Base-by-base conservation (phyloP, 2,329 filamentous ascomycete genomes). In the Scleromitrula shiraiana region DNA sequence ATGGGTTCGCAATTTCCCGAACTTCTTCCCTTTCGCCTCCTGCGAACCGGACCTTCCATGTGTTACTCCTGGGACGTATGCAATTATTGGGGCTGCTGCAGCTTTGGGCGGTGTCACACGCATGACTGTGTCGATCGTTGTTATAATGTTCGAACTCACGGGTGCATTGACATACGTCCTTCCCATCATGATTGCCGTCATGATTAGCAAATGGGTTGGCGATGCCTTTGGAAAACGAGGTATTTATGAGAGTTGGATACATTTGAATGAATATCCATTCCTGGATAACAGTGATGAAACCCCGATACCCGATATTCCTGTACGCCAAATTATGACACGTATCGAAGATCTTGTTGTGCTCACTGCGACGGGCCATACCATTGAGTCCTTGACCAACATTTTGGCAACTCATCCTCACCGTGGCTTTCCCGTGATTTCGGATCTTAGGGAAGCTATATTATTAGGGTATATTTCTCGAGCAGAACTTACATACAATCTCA, bases 111-210 rank as follows among this genome's bases (percentile, higher is more conserved):
- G 93, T 40, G 88, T 94, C 29, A 97, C 91, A 15, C 81, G 91
- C 57, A 94, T 98, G 82, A 98, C 93, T 0, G 89, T 96, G 9
- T 96, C 90, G 10, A 96, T 98, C 56, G 91, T 98, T 4, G 93
- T 97, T 61, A 98, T 98, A 69, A 96, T 96, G 85, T 98, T 98
- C 62, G 93, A 98, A 70, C 82, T 98, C 48, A 98, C 93, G 0
- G 93, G 93, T 44, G 93, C 93, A 1, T 76, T 98, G 23, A 95
- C 89, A 1, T 97, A 97, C 63, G 91, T 98, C 41, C 79, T 98
- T 7, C 93, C 93, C 46, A 98, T 97, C 66, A 98, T 98, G 93
- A 87, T 98, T 55, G 89, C 90, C 36, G 93, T 98, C 62, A 95
- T 98, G 90, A 76, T 97, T 37, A 87, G 87, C 53, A 98, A 98